Conservation (phyloP, 192 early-diverging fungal genomes). For the Coemansia sp. region DNA sequence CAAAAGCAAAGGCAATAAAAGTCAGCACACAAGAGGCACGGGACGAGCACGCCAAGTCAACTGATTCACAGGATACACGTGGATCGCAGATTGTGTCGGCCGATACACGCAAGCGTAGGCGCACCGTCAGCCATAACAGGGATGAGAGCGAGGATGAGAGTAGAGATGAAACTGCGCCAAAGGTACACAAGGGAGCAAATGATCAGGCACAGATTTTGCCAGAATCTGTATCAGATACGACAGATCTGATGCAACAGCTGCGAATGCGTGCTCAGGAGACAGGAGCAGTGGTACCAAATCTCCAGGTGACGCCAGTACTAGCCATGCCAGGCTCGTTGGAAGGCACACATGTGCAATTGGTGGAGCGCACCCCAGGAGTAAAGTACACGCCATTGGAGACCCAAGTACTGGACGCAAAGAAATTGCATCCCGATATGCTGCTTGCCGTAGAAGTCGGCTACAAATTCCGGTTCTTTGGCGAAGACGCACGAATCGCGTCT, state of each 20-base stretch:
- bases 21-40: not conserved
- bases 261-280: conserved; percentile 22
- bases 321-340: conserved; percentile 12
- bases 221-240: conserved; percentile 25
- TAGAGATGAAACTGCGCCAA: conserved; percentile 4
- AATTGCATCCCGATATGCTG: conserved; percentile 67
- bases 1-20: not conserved
- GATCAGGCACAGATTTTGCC: conserved; percentile 13
- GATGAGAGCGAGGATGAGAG: not conserved
- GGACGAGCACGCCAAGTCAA: too few species aligned
- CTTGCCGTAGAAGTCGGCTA: conserved; percentile 93
- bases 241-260: conserved; percentile 26
- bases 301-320: not conserved
- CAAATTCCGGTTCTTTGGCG: conserved; percentile 88
- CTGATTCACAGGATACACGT: not conserved
- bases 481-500: conserved; percentile 81
- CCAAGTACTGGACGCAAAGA: conserved; percentile 77
- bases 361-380: conserved; percentile 25
- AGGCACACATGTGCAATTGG: conserved; percentile 43
- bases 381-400: conserved; percentile 81
- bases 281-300: conserved; percentile 1
- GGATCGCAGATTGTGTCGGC: not conserved
- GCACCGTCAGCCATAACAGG: conserved; percentile 1
- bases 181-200: conserved; percentile 12
- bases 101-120: not conserved